Base-by-base conservation (phyloP, 108 stramenopile species). In the Nitzschia putrida region DNA sequence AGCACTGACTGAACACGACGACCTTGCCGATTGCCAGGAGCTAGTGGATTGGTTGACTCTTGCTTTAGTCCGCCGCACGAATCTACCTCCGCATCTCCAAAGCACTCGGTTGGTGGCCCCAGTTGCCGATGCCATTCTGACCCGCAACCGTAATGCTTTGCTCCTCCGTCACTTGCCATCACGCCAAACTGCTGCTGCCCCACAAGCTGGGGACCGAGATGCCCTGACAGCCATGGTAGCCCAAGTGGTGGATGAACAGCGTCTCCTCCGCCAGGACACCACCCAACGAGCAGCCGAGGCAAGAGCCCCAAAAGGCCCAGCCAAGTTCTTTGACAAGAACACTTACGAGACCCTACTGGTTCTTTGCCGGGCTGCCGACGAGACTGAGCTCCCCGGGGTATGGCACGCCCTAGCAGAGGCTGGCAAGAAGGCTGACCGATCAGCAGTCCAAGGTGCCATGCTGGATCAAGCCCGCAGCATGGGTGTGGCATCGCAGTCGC, bases 361-460 rank as follows among this genome's bases (percentile, higher is more conserved):
- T 8, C 29, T 58, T 8, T 58, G 57, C 34, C 29, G n/a, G n/a
- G 57, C 34, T 22, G 57, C 23, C 10, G 8, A 24, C 9, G 57
- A 58, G 29, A 37, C 24, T 6, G 34, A 58, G 29, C n/a, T 58
- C 6, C 57, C 57, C 8, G 16, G 9, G 34, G 8, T 58, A 8
- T 58, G 57, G 57, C 24, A 37, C 25, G 34, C 23, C 12, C 8
- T 58, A 26, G 57, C 57, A 9, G 29, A 8, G 18, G 24, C 57
- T n/a, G 57, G 57, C 9, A 58, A 58, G n/a, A 22, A n/a, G 8
- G n/a, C n/a, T n/a, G 57, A 58, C 29, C 24, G 57, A 37, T 8
- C 8, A 25, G n/a, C 59, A 3, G 22, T 63, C 42, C 18, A 43
- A 42, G 18, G 21, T 11, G 14, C 40, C 7, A 11, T 47, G 40